Evolutionary conservation across 2,329 filamentous ascomycete species (phyloP).

Genomic region (Fusarium sp.): DNA sequence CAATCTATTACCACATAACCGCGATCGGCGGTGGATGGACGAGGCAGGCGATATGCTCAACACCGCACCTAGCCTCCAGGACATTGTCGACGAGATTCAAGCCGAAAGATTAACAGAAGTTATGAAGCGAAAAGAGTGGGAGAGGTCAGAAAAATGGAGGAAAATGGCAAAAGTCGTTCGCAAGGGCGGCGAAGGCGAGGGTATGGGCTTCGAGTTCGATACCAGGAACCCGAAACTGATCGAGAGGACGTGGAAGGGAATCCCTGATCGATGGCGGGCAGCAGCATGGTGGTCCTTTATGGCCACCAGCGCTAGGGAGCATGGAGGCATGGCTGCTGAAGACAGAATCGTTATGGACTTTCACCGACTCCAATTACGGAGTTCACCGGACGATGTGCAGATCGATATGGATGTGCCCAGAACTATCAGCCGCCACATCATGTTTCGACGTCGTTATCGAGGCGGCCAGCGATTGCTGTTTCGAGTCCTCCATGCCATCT

Average conservation of each 20-base stretch:
- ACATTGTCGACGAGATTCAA: constrained; percentile 67
- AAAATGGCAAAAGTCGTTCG: constrained; percentile 72
- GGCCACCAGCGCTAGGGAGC: constrained; percentile 76
- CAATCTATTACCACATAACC: constrained; percentile 71
- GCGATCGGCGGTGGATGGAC: constrained; percentile 71
- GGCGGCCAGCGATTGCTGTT: constrained; percentile 94
- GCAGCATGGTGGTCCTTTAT: constrained; percentile 97
- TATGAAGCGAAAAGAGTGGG: constrained; percentile 72
- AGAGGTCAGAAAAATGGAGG: constrained; percentile 74
- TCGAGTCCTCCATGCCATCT: constrained; percentile 90
- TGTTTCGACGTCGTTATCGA: constrained; percentile 93
- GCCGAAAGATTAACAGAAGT: constrained; percentile 65
- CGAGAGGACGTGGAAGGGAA: constrained; percentile 96
- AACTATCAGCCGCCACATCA: constrained; percentile 95
- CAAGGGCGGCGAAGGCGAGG: constrained; percentile 64
- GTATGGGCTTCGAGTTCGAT: constrained; percentile 80
- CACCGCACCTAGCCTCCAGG: constrained; percentile 66
- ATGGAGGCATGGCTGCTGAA: constrained; percentile 71
- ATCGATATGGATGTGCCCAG: constrained; percentile 97
- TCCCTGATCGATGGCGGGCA: constrained; percentile 93
- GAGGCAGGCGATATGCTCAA: constrained; percentile 76
- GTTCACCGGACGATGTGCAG: constrained; percentile 91
- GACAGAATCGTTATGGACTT: constrained; percentile 79
- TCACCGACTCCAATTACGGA: constrained; percentile 76
- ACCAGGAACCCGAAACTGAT: constrained; percentile 84